Evolutionary conservation across 768 basidiomycete species (phyloP).

Genomic region (Macrolepiota dolichaula): DNA sequence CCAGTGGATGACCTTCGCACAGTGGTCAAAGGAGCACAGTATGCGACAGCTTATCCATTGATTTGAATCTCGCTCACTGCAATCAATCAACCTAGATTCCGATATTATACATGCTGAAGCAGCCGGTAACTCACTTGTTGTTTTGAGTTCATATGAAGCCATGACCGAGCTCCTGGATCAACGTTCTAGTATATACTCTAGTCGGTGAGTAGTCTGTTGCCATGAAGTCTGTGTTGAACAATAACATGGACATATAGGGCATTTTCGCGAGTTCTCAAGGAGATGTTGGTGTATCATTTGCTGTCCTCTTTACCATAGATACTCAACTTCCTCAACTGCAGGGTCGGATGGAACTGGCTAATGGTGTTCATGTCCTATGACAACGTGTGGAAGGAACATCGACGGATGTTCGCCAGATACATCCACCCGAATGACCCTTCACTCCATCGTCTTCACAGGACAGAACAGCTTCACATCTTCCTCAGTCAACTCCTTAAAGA

Average conservation of each 20-base stretch:
- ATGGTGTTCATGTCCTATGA: too few species aligned
- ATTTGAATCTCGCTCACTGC: background rate
- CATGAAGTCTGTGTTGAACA: too few species aligned
- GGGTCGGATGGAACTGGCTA: too few species aligned
- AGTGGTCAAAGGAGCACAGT: constrained; percentile 41
- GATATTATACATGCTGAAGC: constrained; percentile 4
- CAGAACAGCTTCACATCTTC: constrained; percentile 10
- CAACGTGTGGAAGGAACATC: background rate
- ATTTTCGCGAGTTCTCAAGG: too few species aligned
- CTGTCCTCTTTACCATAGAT: too few species aligned
- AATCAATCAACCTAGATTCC: background rate
- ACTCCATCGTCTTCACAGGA: background rate
- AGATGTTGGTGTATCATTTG: too few species aligned
- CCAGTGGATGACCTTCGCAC: constrained; percentile 37
- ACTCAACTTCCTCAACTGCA: too few species aligned
- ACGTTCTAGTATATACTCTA: constrained; percentile 42
- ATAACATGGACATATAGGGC: too few species aligned
- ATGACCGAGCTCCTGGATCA: constrained; percentile 42
- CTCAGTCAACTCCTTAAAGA: constrained; percentile 19
- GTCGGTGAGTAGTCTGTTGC: constrained; percentile 22
- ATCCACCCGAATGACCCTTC: background rate
- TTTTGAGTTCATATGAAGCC: constrained; percentile 29
- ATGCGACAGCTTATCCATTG: background rate
- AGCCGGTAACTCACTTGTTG: constrained; percentile 15
- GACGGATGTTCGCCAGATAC: background rate